Percentiles rank a stretch among this genome's conserved stretches.
phyloP scores from a whole-genome alignment of 495 filamentous ascomycete species.

The Pseudevernia furfuracea region DNA sequence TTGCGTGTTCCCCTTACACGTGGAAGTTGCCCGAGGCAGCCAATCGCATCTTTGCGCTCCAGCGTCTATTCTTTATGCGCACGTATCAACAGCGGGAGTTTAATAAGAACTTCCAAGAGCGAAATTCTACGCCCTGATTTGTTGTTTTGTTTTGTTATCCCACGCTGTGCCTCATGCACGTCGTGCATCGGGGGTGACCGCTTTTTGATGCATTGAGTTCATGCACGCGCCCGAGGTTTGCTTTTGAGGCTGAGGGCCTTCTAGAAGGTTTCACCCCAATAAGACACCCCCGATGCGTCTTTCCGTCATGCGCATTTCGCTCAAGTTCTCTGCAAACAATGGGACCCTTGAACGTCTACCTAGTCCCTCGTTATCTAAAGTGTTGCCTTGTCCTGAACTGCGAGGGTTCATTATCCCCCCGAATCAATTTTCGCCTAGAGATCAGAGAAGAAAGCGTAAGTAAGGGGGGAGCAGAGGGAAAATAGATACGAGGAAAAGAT shows the following conservation, averaged over 20 bases:
- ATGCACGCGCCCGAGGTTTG: background rate
- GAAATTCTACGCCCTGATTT: too few relatives aligned
- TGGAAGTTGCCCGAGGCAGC: background rate
- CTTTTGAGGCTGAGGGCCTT: background rate
- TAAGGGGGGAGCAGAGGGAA: background rate
- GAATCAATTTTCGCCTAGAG: background rate
- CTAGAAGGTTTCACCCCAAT: background rate
- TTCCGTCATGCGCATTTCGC: background rate
- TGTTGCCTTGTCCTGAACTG: background rate
- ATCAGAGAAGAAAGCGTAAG: background rate
- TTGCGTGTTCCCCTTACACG: background rate
- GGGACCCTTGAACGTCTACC: background rate
- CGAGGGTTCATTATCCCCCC: background rate
- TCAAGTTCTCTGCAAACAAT: background rate
- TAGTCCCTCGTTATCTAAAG: background rate
- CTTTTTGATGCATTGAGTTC: background rate
- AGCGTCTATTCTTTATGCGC: background rate
- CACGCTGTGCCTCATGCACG: slow-evolving; percentile 2
- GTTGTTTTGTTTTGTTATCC: too few relatives aligned
- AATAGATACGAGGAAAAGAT: background rate
- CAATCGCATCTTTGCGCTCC: background rate
- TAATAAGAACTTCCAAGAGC: too few relatives aligned
- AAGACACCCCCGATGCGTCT: background rate
- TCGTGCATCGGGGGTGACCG: background rate
- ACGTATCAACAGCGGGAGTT: background rate